phyloP scores from a whole-genome alignment of 148 eudicot species.

The Beta vulgaris region DNA sequence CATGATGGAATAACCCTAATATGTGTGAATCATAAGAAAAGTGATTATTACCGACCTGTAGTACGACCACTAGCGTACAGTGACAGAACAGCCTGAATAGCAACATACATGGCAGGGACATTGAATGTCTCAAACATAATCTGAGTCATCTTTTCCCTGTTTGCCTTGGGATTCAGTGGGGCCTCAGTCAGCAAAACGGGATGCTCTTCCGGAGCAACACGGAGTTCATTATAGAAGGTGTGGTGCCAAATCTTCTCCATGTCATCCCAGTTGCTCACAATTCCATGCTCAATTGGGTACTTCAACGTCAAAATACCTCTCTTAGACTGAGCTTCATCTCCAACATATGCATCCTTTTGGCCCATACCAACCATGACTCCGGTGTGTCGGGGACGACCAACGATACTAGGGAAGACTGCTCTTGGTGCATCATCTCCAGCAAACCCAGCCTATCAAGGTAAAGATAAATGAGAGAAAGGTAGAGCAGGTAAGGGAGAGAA shows the following conservation, averaged over 20 bases:
- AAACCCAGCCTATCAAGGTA: slow-evolving; percentile 26
- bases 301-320: slow-evolving; percentile 38
- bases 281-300: slow-evolving; percentile 50
- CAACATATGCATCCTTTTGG: slow-evolving; percentile 35
- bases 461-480: neutral
- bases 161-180: slow-evolving; percentile 56
- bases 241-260: slow-evolving; percentile 76
- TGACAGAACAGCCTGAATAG: slow-evolving; percentile 58
- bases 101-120: slow-evolving; percentile 59
- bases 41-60: slow-evolving; percentile 28
- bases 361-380: slow-evolving; percentile 42
- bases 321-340: slow-evolving; percentile 40
- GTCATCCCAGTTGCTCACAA: slow-evolving; percentile 59
- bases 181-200: slow-evolving; percentile 61
- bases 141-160: slow-evolving; percentile 57
- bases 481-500: neutral
- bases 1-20: neutral
- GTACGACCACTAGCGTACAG: slow-evolving; percentile 70
- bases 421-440: slow-evolving; percentile 39
- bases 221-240: slow-evolving; percentile 64
- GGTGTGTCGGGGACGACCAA: slow-evolving; percentile 37
- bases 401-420: slow-evolving; percentile 34
- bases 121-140: slow-evolving; percentile 63
- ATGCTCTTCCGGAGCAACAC: slow-evolving; percentile 66
- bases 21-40: neutral